Percentiles rank a stretch among this genome's conserved stretches.
Conservation (phyloP, 371 early-diverging fungal species). For the Globomyces sp. region DNA sequence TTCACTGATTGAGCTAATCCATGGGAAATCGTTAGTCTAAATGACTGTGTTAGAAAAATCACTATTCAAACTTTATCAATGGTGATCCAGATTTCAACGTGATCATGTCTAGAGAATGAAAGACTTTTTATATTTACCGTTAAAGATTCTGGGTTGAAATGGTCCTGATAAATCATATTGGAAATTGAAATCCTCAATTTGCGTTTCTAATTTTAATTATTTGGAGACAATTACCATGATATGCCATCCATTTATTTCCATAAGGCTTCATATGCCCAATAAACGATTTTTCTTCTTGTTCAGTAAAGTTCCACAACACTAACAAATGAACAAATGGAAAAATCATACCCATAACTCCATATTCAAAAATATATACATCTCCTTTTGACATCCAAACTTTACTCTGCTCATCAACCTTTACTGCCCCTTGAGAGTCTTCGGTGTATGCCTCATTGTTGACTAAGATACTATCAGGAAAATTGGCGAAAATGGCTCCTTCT, state of each 20-base stretch:
- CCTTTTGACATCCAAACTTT: background rate
- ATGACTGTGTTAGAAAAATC: no score
- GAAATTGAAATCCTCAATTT: conserved; percentile 91
- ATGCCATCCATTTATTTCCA: conserved; percentile 68
- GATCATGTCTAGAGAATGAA: conserved; percentile 37
- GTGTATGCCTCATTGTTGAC: no score
- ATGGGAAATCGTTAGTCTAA: conserved; percentile 49
- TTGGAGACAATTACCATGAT: conserved; percentile 11
- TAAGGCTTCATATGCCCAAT: conserved; percentile 55
- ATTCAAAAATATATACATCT: conserved; percentile 68
- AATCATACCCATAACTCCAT: conserved; percentile 85
- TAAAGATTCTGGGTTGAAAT: conserved; percentile 69
- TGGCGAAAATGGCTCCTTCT: background rate
- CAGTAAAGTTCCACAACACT: conserved; percentile 94
- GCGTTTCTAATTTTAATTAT: conserved; percentile 49
- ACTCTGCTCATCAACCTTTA: no score
- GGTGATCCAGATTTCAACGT: conserved; percentile 64
- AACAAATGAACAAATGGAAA: no score
- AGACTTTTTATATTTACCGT: conserved; percentile 22
- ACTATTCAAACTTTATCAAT: conserved; percentile 30
- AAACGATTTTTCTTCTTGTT: conserved; percentile 75
- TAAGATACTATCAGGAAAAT: no score
- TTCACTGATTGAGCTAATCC: conserved; percentile 55
- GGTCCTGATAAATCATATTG: conserved; percentile 84
- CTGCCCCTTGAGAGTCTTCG: no score